Base-by-base conservation (phyloP, 1,284 basidiomycete genomes). In the Cutaneotrichosporon arboriforme region DNA sequence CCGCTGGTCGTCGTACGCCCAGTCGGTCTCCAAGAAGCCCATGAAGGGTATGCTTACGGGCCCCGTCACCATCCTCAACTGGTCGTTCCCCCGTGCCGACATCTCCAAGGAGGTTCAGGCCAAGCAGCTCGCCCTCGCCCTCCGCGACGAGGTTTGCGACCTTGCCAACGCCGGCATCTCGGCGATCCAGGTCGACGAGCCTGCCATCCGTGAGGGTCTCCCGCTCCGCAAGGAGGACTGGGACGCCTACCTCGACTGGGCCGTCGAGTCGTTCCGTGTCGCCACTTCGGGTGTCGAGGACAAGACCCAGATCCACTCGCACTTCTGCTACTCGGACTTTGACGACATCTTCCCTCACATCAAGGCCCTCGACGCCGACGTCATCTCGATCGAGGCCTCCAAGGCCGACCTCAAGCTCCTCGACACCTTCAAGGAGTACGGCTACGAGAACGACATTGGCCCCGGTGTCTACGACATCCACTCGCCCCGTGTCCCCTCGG, bases 41-140 rank as follows among this genome's bases (percentile, higher is more conserved):
- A 94, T 99, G 90, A 99, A 99, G 87, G 94, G 94, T 67, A 98
- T 98, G 96, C 80, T 92, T 61, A 94, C 94, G 59, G 92, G 93
- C 60, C 90, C 90, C 31, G 90, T 93, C 70, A 92, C 90, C 64
- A 97, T 98, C 78, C 84, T 98, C 77, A 97, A 97, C 84, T 98
- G 96, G 96, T 98, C 96, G 40, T 99, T 98, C 94, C 96, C 96
- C 70, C 94, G 96, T 79, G 91, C 90, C 65, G 96, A 99, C 76
- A 87, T 98, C 69, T 84, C 88, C 58, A 90, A 90, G 77, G 96
- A 98, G 79, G 76, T 94, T 61, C 96, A 99, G 81, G 92, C 91
- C 75, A 92, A 93, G 81, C 96, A 99, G 78, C 86, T 99, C 68
- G 96, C 96, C 54, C 84, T 99, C 61, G 88, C 96, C 57, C 90